These are phyloP conservation scores for Phytophthora cactorum DNA, from an alignment of 352 stramenopile genomes.

Conservation along the genomic window DNA sequence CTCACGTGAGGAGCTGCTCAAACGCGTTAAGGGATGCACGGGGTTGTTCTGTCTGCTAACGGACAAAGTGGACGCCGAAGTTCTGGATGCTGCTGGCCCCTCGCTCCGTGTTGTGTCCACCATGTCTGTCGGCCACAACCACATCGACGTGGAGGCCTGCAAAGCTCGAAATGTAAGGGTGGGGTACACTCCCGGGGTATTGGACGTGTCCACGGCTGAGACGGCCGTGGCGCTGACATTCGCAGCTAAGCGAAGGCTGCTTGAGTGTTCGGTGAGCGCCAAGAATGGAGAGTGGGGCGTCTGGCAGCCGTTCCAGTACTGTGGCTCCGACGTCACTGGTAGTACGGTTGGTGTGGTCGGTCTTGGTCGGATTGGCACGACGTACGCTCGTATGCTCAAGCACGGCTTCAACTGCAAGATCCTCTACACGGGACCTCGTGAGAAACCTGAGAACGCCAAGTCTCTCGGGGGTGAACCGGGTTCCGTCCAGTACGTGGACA, in stretches of 20 bases:
- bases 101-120: conserved; percentile 78
- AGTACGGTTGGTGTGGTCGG: conserved; percentile 85
- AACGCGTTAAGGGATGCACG: conserved; percentile 50
- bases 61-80: conserved; percentile 73
- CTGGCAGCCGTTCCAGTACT: conserved; percentile 86
- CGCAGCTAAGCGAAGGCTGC: conserved; percentile 58
- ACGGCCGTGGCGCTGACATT: conserved; percentile 78
- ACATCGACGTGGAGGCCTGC: conserved; percentile 89
- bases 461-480: conserved; percentile 34
- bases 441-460: conserved; percentile 56
- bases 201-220: conserved; percentile 84
- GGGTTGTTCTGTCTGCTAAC: conserved; percentile 76
- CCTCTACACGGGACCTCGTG: conserved; percentile 76
- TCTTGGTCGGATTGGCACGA: conserved; percentile 88
- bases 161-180: conserved; percentile 69
- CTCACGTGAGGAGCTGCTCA: conserved; percentile 52
- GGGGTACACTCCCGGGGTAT: conserved; percentile 85
- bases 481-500: conserved; percentile 73
- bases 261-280: conserved; percentile 79
- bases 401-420: conserved; percentile 85
- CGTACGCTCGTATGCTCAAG: conserved; percentile 84
- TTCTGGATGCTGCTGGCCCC: conserved; percentile 61
- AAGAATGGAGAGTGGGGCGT: conserved; percentile 74
- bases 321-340: conserved; percentile 70
- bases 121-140: conserved; percentile 92